Conservation (phyloP, 2,329 filamentous ascomycete species). For the Penicillium sp. region DNA sequence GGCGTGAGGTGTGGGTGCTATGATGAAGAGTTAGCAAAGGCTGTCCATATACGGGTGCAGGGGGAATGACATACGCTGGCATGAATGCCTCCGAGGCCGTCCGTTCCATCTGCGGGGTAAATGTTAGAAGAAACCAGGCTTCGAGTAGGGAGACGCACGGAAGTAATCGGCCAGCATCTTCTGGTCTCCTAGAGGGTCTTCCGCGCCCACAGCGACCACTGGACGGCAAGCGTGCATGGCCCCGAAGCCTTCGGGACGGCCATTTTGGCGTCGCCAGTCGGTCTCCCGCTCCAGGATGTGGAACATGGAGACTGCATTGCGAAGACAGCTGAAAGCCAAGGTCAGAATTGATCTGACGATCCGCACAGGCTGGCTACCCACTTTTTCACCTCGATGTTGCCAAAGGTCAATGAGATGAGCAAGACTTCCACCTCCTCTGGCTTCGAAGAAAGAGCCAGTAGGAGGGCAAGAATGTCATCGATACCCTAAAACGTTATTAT, state of each 20-base stretch:
- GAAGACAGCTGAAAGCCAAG: slow-evolving; percentile 60
- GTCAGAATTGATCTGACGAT: background rate
- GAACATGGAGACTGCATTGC: slow-evolving; percentile 86
- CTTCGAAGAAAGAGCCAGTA: slow-evolving; percentile 76
- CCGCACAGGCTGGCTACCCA: slow-evolving; percentile 34
- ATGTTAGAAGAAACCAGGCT: slow-evolving; percentile 2
- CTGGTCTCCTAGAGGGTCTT: slow-evolving; percentile 79
- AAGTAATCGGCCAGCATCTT: slow-evolving; percentile 79
- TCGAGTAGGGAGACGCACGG: slow-evolving; percentile 51
- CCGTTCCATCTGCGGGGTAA: slow-evolving; percentile 58
- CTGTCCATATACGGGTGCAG: background rate
- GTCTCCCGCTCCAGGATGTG: slow-evolving; percentile 87
- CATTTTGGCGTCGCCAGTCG: slow-evolving; percentile 69
- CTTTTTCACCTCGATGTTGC: slow-evolving; percentile 85
- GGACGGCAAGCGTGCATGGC: slow-evolving; percentile 69
- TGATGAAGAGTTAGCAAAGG: slow-evolving; percentile 1
- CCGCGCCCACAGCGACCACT: slow-evolving; percentile 78
- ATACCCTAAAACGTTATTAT: slow-evolving; percentile 53
- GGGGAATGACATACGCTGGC: slow-evolving; percentile 35
- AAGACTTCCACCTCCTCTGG: slow-evolving; percentile 80
- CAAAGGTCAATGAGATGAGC: slow-evolving; percentile 85
- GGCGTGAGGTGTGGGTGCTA: slow-evolving; percentile 70
- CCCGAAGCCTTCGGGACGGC: slow-evolving; percentile 66
- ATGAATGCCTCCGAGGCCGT: slow-evolving; percentile 74
- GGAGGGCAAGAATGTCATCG: slow-evolving; percentile 84